phyloP scores from a whole-genome alignment of 2,329 filamentous ascomycete genomes.

The Colletotrichum sp. region DNA sequence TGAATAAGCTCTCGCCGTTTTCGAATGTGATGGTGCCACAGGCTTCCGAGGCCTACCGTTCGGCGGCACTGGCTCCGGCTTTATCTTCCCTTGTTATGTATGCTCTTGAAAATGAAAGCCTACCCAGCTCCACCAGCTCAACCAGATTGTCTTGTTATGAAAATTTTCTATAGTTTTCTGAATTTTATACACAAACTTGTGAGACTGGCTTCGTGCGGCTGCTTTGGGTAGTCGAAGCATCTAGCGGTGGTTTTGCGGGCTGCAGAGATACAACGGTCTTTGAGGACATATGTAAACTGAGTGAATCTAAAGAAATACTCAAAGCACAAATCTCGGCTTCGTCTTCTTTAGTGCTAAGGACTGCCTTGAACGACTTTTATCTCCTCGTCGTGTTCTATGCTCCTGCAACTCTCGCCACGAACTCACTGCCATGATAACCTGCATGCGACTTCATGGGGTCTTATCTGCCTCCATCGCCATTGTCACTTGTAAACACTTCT shows the following conservation, averaged over 20 bases:
- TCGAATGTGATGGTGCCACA: not conserved
- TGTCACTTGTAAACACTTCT: not conserved
- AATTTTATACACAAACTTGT: not conserved
- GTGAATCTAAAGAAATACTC: not conserved
- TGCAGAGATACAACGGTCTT: not conserved
- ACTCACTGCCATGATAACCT: not conserved
- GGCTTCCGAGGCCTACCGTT: not conserved
- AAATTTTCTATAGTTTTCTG: too few species aligned
- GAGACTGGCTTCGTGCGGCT: not conserved
- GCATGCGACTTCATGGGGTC: not conserved
- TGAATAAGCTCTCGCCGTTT: not conserved
- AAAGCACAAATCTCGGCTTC: not conserved
- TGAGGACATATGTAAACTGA: rapidly evolving
- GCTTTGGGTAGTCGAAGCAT: not conserved
- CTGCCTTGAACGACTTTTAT: not conserved
- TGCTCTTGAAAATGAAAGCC: too few species aligned
- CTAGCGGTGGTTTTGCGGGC: not conserved
- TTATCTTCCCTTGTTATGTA: not conserved
- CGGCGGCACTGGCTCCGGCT: rapidly evolving
- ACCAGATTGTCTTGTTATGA: not conserved
- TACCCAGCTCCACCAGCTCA: not conserved
- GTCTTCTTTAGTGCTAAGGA: not conserved
- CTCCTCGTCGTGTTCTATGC: not conserved
- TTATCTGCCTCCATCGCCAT: not conserved
- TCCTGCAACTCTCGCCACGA: not conserved